Evolutionary conservation across 768 basidiomycete genomes (phyloP).

Genomic region (Galerina marginata): DNA sequence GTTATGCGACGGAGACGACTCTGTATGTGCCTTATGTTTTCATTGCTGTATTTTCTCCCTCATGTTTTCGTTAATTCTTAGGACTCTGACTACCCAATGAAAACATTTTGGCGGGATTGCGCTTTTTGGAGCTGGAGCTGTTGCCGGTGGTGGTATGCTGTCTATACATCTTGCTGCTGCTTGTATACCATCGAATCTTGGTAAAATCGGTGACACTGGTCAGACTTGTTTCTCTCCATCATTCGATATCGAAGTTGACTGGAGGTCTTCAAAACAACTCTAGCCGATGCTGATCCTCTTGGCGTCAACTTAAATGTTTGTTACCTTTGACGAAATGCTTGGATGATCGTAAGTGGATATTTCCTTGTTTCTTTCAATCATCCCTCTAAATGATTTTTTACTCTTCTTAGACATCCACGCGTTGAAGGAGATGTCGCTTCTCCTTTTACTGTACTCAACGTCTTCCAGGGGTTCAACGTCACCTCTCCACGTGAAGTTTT

Average conservation of each 20-base stretch:
- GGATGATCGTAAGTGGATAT: slow-evolving; percentile 54
- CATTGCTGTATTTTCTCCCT: no score
- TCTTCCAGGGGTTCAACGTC: slow-evolving; percentile 92
- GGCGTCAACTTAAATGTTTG: slow-evolving; percentile 91
- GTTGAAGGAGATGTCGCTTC: slow-evolving; percentile 93
- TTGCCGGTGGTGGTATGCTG: slow-evolving; percentile 49
- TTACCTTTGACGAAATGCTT: slow-evolving; percentile 95
- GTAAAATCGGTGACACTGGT: slow-evolving; percentile 84
- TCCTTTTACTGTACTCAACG: slow-evolving; percentile 96
- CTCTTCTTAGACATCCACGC: slow-evolving; percentile 65
- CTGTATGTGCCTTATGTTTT: no score
- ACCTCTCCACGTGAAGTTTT: slow-evolving; percentile 96
- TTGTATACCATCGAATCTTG: slow-evolving; percentile 84
- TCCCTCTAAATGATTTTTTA: no score
- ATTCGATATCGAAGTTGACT: slow-evolving; percentile 21
- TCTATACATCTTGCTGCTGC: slow-evolving; percentile 65
- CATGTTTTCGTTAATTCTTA: no score
- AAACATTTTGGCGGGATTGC: no score
- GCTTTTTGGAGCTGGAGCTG: no score
- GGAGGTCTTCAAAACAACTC: slow-evolving; percentile 49
- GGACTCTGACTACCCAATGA: no score
- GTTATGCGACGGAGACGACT: no score
- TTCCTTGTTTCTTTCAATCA: no score
- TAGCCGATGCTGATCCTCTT: slow-evolving; percentile 95
- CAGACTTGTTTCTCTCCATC: slow-evolving; percentile 27